These are phyloP conservation scores for Chaetomiaceae sp. DNA, from an alignment of 2,329 filamentous ascomycete species.

Conservation along the genomic window DNA sequence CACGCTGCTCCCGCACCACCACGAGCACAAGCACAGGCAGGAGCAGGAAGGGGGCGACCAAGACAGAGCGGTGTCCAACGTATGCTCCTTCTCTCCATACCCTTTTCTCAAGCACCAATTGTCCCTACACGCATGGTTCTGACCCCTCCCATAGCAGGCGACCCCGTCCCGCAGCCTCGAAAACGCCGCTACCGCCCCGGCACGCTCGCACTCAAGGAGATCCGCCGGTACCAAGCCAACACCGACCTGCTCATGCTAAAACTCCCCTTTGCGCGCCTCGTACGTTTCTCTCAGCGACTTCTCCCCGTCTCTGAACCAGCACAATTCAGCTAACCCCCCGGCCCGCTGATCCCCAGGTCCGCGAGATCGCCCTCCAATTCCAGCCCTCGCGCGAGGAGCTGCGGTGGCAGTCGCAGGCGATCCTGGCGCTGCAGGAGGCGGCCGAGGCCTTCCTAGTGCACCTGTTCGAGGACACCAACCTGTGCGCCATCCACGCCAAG, in stretches of 20 bases:
- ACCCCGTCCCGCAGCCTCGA: conserved; percentile 59
- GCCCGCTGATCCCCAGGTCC: too few species aligned
- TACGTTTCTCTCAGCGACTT: conserved; percentile 30
- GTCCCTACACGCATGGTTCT: conserved; percentile 14
- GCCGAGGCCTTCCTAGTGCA: conserved; percentile 95
- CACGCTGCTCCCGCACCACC: conserved; percentile 5
- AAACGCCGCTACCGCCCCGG: conserved; percentile 67
- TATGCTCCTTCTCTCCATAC: conserved; percentile 21
- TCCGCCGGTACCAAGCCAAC: conserved; percentile 80
- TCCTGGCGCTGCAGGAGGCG: conserved; percentile 87
- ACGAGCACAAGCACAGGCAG: conserved; percentile 10
- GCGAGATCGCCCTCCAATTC: conserved; percentile 65
- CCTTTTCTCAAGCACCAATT: background rate
- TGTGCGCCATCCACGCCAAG: conserved; percentile 95
- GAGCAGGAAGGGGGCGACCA: conserved; percentile 3
- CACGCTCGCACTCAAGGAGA: conserved; percentile 84
- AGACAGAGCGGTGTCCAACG: conserved; percentile 35
- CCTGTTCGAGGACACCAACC: conserved; percentile 92
- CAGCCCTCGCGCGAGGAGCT: conserved; percentile 62
- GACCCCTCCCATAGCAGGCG: conserved; percentile 51
- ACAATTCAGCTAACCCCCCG: too few species aligned
- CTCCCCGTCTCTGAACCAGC: background rate
- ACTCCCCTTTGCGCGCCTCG: conserved; percentile 72
- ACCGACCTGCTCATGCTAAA: conserved; percentile 82
- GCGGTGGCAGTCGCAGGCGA: conserved; percentile 94